Conservation (phyloP, 2,329 filamentous ascomycete genomes). For the Lomentospora prolificans region DNA sequence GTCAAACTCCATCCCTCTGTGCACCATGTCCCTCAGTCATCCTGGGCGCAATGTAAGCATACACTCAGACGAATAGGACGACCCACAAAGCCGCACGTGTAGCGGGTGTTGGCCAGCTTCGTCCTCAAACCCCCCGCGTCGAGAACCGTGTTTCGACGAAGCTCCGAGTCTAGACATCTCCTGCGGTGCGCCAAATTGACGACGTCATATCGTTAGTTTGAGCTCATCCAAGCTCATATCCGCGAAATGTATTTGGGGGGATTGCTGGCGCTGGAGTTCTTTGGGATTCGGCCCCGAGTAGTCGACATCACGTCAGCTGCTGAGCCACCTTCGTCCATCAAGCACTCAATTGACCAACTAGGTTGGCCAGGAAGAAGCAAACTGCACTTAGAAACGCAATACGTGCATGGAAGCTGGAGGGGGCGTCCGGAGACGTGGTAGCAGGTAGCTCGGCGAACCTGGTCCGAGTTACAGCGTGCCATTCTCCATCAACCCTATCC, state of each 20-base stretch:
- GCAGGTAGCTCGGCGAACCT: not conserved
- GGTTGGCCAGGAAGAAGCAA: not conserved
- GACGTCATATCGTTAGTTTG: too few relatives aligned
- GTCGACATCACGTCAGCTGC: not conserved
- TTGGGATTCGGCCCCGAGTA: too few relatives aligned
- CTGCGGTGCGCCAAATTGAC: too few relatives aligned
- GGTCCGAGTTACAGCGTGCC: not conserved
- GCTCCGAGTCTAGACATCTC: too few relatives aligned
- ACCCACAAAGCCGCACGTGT: constrained; percentile 1
- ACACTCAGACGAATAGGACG: not conserved
- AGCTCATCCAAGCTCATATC: too few relatives aligned
- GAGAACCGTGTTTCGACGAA: too few relatives aligned
- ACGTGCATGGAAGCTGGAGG: not conserved
- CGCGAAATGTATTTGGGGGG: too few relatives aligned
- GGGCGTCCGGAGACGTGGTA: not conserved
- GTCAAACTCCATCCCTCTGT: too few relatives aligned
- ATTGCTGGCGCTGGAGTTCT: too few relatives aligned
- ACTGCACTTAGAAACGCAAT: not conserved
- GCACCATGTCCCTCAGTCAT: too few relatives aligned
- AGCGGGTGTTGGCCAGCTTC: not conserved
- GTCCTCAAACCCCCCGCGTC: too few relatives aligned
- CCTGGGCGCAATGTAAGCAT: not conserved
- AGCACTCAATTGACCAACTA: not conserved
- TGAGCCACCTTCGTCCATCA: not conserved
- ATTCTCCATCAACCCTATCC: not conserved